Evolutionary conservation across 2,329 filamentous ascomycete genomes (phyloP).

Genomic region (Xylaria sp.): DNA sequence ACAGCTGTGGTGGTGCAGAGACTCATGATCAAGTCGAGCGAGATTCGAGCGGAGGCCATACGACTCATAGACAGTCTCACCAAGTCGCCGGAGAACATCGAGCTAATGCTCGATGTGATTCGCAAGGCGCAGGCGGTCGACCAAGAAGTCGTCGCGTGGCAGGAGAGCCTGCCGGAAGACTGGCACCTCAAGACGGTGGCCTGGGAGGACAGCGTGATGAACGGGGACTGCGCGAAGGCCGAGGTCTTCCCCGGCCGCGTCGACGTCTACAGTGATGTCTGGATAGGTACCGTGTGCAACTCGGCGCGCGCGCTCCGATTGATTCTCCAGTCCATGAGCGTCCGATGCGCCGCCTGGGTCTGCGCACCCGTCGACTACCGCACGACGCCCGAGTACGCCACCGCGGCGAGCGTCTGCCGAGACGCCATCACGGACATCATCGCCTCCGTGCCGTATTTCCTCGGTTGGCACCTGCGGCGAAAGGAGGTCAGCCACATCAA

Average conservation of each 20-base stretch:
- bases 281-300: conserved; percentile 68
- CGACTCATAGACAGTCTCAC: conserved; percentile 58
- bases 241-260: conserved; percentile 70
- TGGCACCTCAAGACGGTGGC: conserved; percentile 64
- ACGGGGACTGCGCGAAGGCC: conserved; percentile 61
- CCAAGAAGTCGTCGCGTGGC: conserved; percentile 63
- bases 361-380: conserved; percentile 70
- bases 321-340: conserved; percentile 64
- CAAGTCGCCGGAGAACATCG: conserved; percentile 61
- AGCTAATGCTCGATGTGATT: conserved; percentile 63
- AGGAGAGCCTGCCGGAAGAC: conserved; percentile 58
- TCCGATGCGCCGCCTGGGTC: conserved; percentile 70
- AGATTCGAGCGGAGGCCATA: conserved; percentile 66
- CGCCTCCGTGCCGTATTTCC: conserved; percentile 68
- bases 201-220: conserved; percentile 65
- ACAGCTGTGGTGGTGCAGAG: conserved; percentile 60
- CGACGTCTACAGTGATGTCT: conserved; percentile 68
- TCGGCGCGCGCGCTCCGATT: conserved; percentile 64
- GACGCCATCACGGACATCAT: conserved; percentile 68
- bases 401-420: conserved; percentile 60
- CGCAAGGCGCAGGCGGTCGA: conserved; percentile 63
- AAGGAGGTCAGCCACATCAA: conserved; percentile 49
- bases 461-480: conserved; percentile 66
- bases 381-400: conserved; percentile 70
- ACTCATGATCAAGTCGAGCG: conserved; percentile 64